Evolutionary conservation across 495 filamentous ascomycete genomes (phyloP), one percentile per base, ranked within the genome.

Genomic region (Usnea hakonensis): DNA sequence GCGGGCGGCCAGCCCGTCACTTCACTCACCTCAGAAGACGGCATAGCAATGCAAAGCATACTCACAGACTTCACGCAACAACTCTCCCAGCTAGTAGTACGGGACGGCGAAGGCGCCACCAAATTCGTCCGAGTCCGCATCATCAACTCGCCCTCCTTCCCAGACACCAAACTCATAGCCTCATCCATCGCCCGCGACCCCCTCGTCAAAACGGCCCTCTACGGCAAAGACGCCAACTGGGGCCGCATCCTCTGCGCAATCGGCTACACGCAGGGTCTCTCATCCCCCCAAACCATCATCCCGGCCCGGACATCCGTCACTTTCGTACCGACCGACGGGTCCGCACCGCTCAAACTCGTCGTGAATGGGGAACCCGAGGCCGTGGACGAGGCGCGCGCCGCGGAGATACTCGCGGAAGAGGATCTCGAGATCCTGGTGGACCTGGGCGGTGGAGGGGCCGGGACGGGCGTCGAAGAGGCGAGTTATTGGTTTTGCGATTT

Each of bases 211-310:
- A 97, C 95, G 0, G 94, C 95, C 0, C 80, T 99, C 38, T 97
- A 97, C 72, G 94, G 94, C 57, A 88, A 90, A 68, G 95, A 99
- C 71, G 94, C 94, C 3, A 99, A 99, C 80, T 97, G 95, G 93
- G 91, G 94, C 41, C 90, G 95, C 26, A 96, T 98, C 61, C 80
- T 97, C 28, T 97, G 95, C 75, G 94, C 94, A 3, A 89, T 90
- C 32, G 94, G 94, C 6, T 97, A 97, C 69, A 88, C 94, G 0
- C 84, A 89, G 59, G 79, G 78, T 58, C 83, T 91, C 35, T 73
- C 70, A 0, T 80, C 83, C 52, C 76, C 78, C 0, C 83, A 85
- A 0, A 74, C 78, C 58, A 83, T 97, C 50, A 75, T 88, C 2
- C 90, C 91, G 0, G 89, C 90, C 72, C 85, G 87, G 70, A 96